Conservation (phyloP, 2,329 filamentous ascomycete species). For the Cercospora sp. region DNA sequence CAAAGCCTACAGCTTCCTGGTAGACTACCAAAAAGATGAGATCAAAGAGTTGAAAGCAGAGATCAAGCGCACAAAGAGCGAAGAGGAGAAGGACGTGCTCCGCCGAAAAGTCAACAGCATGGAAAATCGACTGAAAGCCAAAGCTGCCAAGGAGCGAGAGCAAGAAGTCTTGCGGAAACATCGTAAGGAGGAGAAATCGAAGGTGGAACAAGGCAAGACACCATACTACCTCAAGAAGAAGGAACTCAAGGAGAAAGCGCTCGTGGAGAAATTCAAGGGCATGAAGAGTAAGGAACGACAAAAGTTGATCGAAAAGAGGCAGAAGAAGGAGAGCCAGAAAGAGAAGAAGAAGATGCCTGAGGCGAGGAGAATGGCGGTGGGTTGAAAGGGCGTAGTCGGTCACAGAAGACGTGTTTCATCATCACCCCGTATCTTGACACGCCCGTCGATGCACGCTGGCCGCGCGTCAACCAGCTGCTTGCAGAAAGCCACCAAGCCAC, state of each 20-base stretch:
- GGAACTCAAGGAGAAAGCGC: slow-evolving; percentile 83
- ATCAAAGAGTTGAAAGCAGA: slow-evolving; percentile 70
- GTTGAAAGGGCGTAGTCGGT: background rate
- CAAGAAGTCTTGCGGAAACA: slow-evolving; percentile 72
- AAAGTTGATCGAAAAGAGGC: slow-evolving; percentile 77
- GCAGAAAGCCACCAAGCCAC: background rate
- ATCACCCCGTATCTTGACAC: background rate
- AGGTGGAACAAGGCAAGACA: slow-evolving; percentile 82
- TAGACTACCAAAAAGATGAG: slow-evolving; percentile 82
- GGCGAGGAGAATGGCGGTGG: slow-evolving; percentile 37
- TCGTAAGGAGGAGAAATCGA: slow-evolving; percentile 77
- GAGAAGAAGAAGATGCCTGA: slow-evolving; percentile 68
- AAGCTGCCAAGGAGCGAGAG: slow-evolving; percentile 68
- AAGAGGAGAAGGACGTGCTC: slow-evolving; percentile 65
- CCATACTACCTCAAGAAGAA: slow-evolving; percentile 90
- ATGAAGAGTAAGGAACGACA: slow-evolving; percentile 87
- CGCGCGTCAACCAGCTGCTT: background rate
- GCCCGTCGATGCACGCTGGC: background rate
- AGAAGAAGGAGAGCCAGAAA: slow-evolving; percentile 85
- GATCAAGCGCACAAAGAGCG: slow-evolving; percentile 67
- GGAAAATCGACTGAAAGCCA: slow-evolving; percentile 73
- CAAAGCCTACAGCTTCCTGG: slow-evolving; percentile 82
- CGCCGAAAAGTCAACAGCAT: slow-evolving; percentile 74
- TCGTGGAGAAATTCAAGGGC: slow-evolving; percentile 75
- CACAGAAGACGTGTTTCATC: background rate